Conservation (phyloP, 371 early-diverging fungal species). For the Cokeromyces recurvatus region DNA sequence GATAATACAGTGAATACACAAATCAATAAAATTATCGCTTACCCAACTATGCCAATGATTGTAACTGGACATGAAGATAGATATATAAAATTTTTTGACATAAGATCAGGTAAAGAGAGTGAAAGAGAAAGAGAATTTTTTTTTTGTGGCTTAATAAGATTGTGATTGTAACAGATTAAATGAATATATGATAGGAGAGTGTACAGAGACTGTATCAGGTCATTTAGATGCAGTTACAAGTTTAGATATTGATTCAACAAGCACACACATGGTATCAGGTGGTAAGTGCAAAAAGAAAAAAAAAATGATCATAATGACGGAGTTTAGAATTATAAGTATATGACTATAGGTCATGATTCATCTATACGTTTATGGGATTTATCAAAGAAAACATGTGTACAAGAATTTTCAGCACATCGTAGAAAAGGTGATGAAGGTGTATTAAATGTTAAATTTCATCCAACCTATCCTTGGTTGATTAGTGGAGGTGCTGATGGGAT, state of each 20-base stretch:
- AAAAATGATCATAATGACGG: no score
- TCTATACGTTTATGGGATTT: conserved; percentile 83
- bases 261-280: conserved; percentile 68
- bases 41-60: conserved; percentile 71
- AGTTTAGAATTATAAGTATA: no score
- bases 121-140: neutral
- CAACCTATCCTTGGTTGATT: conserved; percentile 59
- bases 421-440: conserved; percentile 80
- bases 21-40: conserved; percentile 72
- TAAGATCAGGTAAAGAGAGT: conserved; percentile 53
- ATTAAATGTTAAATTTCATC: conserved; percentile 63
- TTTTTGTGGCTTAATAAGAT: neutral
- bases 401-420: conserved; percentile 76
- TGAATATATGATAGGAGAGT: conserved; percentile 61
- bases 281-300: no score
- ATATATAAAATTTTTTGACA: conserved; percentile 73
- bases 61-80: conserved; percentile 81
- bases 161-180: neutral
- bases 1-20: conserved; percentile 68
- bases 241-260: conserved; percentile 66
- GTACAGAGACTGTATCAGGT: conserved; percentile 59
- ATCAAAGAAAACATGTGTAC: conserved; percentile 58
- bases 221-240: conserved; percentile 69
- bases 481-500: conserved; percentile 78
- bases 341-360: conserved; percentile 67